A percentile compares a stretch with the other conserved stretches of the same genome.
Conservation (phyloP, 768 basidiomycete genomes). For the Boletus sp. region DNA sequence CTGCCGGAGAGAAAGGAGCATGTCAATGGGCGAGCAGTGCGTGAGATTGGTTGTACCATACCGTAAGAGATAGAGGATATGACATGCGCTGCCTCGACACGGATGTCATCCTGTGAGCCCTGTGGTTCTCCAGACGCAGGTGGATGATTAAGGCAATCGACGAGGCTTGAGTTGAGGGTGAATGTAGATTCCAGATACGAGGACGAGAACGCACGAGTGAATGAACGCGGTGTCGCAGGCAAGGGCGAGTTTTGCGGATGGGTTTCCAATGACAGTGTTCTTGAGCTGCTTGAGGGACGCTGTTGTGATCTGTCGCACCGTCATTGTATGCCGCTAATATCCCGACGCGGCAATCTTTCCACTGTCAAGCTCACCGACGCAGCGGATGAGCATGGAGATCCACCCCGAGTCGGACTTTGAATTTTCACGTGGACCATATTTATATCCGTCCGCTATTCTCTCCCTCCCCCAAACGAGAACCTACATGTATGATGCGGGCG, state of each 20-base stretch:
- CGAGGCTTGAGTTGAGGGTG: constrained; percentile 44
- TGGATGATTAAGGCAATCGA: constrained; percentile 55
- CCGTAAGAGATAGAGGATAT: constrained; percentile 74
- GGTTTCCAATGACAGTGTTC: constrained; percentile 79
- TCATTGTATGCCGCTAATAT: constrained; percentile 13
- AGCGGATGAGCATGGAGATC: no score
- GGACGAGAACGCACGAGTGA: constrained; percentile 41
- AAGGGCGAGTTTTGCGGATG: constrained; percentile 61
- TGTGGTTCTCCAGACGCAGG: constrained; percentile 33
- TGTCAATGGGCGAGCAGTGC: not conserved
- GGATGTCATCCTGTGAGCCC: constrained; percentile 48
- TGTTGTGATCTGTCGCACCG: constrained; percentile 30
- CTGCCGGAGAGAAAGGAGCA: constrained; percentile 29
- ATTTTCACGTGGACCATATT: not conserved
- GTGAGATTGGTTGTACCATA: constrained; percentile 16
- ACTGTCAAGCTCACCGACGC: no score
- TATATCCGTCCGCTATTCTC: no score
- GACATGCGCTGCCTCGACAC: constrained; percentile 73
- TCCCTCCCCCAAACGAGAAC: no score
- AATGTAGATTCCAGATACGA: not conserved
- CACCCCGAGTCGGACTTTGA: not conserved
- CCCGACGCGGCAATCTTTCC: no score
- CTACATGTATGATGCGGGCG: no score
- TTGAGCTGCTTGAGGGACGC: constrained; percentile 61
- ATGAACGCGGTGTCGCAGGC: constrained; percentile 58